Evolutionary conservation across 768 basidiomycete genomes (phyloP).

Genomic region (Leccinum arenicola): DNA sequence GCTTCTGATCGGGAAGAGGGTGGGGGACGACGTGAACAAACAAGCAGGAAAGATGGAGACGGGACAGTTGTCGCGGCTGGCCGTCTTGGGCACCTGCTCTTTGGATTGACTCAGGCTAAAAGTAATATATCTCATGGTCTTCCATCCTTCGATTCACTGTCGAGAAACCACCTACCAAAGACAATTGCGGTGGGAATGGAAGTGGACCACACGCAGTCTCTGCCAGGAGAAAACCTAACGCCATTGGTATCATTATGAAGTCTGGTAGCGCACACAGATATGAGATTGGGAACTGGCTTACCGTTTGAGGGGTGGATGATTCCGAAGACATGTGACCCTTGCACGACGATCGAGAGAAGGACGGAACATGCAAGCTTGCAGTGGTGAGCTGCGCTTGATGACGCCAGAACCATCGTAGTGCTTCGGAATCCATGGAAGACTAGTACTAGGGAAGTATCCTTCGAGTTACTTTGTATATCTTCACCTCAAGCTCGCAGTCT

Average conservation of each 20-base stretch:
- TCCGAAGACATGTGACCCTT: not conserved
- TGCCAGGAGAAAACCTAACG: not conserved
- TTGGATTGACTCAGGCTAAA: not conserved
- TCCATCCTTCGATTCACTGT: slow-evolving; percentile 6
- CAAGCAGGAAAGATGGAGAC: too few species aligned
- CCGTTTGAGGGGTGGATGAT: not conserved
- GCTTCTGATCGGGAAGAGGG: too few species aligned
- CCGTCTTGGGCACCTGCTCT: too few species aligned
- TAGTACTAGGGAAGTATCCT: not conserved
- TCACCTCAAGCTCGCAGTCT: slow-evolving; percentile 25
- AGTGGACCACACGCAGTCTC: slow-evolving; percentile 1
- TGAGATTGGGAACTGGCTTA: not conserved
- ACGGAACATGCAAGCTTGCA: not conserved
- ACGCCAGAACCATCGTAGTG: slow-evolving; percentile 13
- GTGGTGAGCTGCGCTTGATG: not conserved
- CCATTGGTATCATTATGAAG: not conserved
- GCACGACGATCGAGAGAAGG: not conserved
- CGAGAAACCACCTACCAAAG: slow-evolving; percentile 10
- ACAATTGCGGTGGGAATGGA: slow-evolving; percentile 6
- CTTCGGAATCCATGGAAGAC: slow-evolving; percentile 5
- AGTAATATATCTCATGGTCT: not conserved
- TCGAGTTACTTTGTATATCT: slow-evolving; percentile 34
- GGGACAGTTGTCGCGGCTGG: too few species aligned
- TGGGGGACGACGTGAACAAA: too few species aligned
- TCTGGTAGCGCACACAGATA: not conserved